phyloP scores from a whole-genome alignment of 2,329 filamentous ascomycete species.

The Golovinomyces cichoracearum region DNA sequence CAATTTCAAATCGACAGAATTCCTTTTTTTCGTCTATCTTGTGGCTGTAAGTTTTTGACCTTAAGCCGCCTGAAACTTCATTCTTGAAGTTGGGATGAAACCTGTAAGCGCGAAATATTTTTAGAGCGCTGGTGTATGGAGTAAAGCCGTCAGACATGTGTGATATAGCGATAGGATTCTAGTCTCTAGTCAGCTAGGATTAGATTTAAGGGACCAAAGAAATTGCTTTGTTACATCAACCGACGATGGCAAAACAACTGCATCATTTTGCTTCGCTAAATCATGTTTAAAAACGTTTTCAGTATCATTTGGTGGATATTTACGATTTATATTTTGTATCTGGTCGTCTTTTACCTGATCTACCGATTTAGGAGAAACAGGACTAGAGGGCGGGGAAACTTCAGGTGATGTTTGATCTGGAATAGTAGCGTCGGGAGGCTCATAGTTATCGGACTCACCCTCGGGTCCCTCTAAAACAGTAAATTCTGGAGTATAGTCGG shows the following conservation, averaged over 20 bases:
- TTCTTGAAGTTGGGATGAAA: conserved; percentile 57
- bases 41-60: conserved; percentile 82
- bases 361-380: conserved; percentile 16
- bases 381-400: conserved; percentile 20
- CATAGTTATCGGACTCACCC: conserved; percentile 25
- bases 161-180: neutral
- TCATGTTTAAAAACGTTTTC: conserved; percentile 6
- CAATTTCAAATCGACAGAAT: conserved; percentile 52
- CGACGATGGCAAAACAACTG: conserved; percentile 4
- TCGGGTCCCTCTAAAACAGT: conserved; percentile 3
- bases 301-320: conserved; percentile 10
- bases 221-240: conserved; percentile 10
- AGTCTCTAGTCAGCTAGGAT: conserved; percentile 7
- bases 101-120: conserved; percentile 63
- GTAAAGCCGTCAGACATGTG: conserved; percentile 13
- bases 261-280: conserved; percentile 4
- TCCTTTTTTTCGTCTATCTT: conserved; percentile 51
- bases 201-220: conserved; percentile 2
- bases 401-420: conserved; percentile 6
- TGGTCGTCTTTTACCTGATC: conserved; percentile 7
- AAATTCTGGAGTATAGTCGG: conserved; percentile 8
- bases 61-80: conserved; percentile 47
- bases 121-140: conserved; percentile 64
- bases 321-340: conserved; percentile 6
- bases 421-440: conserved; percentile 23